Conservation (phyloP, 2,329 filamentous ascomycete species). For the Alternaria rosae region DNA sequence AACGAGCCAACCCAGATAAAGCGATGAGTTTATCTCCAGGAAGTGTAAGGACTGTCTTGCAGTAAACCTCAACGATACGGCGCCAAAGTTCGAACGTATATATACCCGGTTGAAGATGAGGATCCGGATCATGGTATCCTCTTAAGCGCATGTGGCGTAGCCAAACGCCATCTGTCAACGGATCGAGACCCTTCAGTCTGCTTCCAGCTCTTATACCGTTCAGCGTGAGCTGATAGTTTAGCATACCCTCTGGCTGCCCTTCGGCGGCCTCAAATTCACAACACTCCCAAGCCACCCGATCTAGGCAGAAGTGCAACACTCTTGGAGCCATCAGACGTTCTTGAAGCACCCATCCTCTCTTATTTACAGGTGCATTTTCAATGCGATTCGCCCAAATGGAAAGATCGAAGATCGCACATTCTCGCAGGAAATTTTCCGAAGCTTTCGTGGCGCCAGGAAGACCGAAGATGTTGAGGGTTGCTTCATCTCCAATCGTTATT, state of each 20-base stretch:
- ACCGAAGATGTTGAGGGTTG: neutral
- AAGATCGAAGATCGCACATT: neutral
- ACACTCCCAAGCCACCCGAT: neutral
- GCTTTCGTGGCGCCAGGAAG: neutral
- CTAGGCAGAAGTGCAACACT: neutral
- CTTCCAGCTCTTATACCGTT: neutral
- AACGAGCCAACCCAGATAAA: neutral
- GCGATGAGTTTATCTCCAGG: neutral
- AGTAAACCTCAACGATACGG: neutral
- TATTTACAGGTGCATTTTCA: neutral
- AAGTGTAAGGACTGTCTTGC: neutral
- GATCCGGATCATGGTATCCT: neutral
- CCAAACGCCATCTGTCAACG: neutral
- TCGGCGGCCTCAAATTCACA: neutral
- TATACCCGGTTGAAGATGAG: neutral
- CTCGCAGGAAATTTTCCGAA: neutral
- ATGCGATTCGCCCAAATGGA: neutral
- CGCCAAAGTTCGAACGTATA: neutral
- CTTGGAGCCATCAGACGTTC: neutral
- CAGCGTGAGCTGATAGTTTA: neutral
- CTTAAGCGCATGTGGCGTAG: neutral
- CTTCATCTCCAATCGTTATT: neutral
- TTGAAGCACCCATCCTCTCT: neutral
- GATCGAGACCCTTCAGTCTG: neutral
- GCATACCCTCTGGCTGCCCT: neutral